Base-by-base conservation (phyloP, 805 yeast species). In the Kregervanrija delftensis region DNA sequence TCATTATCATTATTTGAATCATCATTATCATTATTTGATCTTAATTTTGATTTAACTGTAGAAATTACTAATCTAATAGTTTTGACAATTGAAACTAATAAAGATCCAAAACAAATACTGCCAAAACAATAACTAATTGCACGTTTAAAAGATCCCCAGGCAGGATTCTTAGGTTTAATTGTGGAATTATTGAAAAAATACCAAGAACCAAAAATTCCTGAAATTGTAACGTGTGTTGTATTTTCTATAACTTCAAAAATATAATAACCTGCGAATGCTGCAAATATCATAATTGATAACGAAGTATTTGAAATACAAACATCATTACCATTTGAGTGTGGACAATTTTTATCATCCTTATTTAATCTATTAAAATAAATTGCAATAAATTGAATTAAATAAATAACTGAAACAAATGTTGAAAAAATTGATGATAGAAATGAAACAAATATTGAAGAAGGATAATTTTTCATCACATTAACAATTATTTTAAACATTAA, bases 121-220 rank as follows among this genome's bases (percentile, higher is more conserved):
- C 98, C 97, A 57, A 89, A 83, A 9, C 95, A 86, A 59, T 81
- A 84, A 3, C 96, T 84, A 63, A 86, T 63, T 1, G 96, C 87
- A 52, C 96, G 74, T 35, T 60, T 63, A 52, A 89, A 78, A 2
- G 96, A 82, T 2, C 93, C 89, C 49, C 81, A 67, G 1, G 95
- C 93, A 3, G 96, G 91, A 69, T 76, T 73, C 54, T 60, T 72
- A 31, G 96, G 96, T 11, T 88, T 77, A 44, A 72, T 71, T 14
- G 84, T 75, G 10, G 58, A 42, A 8, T 50, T 44, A 39, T 57
- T 57, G 63, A 85, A 74, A 64, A 87, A 90, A 64, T 86, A 89
- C 96, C 97, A 90, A 8, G 91, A 77, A 9, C 96, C 96, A 60
- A 77, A 90, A 14, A 88, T 79, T 22, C 96, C 96, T 17, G 91